Evolutionary conservation across 2,329 filamentous ascomycete genomes (phyloP).

Genomic region (Claviceps citrina): DNA sequence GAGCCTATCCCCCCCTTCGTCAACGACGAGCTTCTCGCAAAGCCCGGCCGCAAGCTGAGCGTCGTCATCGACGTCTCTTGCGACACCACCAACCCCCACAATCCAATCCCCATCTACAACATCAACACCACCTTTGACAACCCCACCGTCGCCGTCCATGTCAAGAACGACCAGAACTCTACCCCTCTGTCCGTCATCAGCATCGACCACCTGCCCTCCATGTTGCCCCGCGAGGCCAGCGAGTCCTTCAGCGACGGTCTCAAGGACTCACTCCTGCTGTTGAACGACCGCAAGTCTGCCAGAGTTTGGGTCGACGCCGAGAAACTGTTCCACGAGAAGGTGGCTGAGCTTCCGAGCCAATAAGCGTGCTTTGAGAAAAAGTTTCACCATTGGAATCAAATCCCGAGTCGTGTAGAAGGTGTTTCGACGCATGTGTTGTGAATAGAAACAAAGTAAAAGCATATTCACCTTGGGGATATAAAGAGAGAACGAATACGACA

Average conservation of each 20-base stretch:
- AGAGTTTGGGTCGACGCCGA: constrained; percentile 6
- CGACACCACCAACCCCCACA: constrained; percentile 41
- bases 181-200: constrained; percentile 57
- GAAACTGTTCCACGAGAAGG: constrained; percentile 4
- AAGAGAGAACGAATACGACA: neutral
- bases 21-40: constrained; percentile 48
- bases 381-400: too few relatives aligned
- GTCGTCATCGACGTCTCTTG: constrained; percentile 70
- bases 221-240: constrained; percentile 73
- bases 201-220: constrained; percentile 71
- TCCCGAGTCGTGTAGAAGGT: too few relatives aligned
- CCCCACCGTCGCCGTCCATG: constrained; percentile 64
- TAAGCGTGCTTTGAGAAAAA: too few relatives aligned
- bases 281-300: constrained; percentile 4
- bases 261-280: constrained; percentile 1
- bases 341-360: constrained; percentile 3
- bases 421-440: too few relatives aligned
- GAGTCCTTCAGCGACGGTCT: constrained; percentile 27
- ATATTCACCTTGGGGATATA: neutral
- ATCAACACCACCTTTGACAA: constrained; percentile 76
- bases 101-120: constrained; percentile 62
- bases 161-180: constrained; percentile 37
- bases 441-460: neutral
- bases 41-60: constrained; percentile 52
- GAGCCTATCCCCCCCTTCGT: constrained; percentile 52